Conservation (phyloP, 768 basidiomycete genomes). For the Hemileccinum impolitum region DNA sequence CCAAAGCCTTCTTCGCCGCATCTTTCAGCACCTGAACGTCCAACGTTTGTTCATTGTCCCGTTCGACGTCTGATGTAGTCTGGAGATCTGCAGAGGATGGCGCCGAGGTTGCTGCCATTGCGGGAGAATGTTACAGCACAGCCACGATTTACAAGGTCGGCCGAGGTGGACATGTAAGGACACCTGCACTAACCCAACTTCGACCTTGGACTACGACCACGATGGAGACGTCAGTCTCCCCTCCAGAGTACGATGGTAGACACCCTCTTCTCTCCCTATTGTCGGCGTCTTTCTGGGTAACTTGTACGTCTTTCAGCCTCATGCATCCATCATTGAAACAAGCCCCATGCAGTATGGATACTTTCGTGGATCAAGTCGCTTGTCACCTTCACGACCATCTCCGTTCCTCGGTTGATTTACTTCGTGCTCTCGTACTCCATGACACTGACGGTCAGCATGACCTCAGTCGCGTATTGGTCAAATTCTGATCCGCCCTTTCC, state of each 20-base stretch:
- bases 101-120: conserved; percentile 28
- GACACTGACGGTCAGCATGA: conserved; percentile 69
- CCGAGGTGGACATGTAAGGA: conserved; percentile 8
- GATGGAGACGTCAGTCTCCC: conserved; percentile 24
- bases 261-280: conserved; percentile 76
- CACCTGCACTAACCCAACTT: background rate
- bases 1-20: conserved; percentile 71
- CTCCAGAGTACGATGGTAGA: conserved; percentile 34
- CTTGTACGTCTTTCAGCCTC: conserved; percentile 49
- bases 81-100: conserved; percentile 36
- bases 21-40: conserved; percentile 72
- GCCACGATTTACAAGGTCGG: conserved; percentile 25
- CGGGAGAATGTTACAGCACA: conserved; percentile 19
- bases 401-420: conserved; percentile 76
- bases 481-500: conserved; percentile 9
- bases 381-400: conserved; percentile 78
- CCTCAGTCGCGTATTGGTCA: background rate
- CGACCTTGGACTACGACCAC: conserved; percentile 12
- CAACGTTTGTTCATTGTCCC: conserved; percentile 39
- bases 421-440: conserved; percentile 80
- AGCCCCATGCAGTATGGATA: conserved; percentile 60
- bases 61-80: conserved; percentile 29
- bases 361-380: conserved; percentile 74
- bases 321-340: conserved; percentile 3
- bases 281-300: conserved; percentile 82